Conservation (phyloP, 306 rosid genomes). For the Vicia sativa region DNA sequence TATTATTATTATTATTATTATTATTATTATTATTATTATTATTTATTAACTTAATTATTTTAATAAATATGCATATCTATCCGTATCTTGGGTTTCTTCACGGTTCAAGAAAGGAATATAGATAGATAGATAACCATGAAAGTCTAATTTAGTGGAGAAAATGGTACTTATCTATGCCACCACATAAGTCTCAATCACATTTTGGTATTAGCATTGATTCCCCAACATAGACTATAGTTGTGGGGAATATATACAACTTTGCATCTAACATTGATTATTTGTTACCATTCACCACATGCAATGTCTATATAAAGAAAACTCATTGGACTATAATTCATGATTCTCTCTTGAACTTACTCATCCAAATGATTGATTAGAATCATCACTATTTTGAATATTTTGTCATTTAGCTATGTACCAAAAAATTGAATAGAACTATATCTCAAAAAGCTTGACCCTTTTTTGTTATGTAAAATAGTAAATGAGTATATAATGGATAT, state of each 20-base stretch:
- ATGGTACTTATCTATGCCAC: constrained; percentile 31
- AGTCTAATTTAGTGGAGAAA: constrained; percentile 33
- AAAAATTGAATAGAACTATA: constrained; percentile 35
- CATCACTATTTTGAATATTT: constrained; percentile 28
- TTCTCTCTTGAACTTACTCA: constrained; percentile 39
- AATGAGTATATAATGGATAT: not conserved
- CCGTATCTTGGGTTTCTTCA: constrained; percentile 8
- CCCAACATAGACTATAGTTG: constrained; percentile 26
- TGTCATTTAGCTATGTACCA: constrained; percentile 38
- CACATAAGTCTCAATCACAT: constrained; percentile 39
- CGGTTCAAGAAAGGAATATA: constrained; percentile 29
- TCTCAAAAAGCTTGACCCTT: constrained; percentile 8
- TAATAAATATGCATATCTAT: constrained; percentile 10
- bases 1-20: not conserved
- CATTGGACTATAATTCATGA: constrained; percentile 34
- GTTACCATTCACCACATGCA: constrained; percentile 34
- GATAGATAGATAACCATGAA: constrained; percentile 16
- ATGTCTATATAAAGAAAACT: constrained; percentile 30
- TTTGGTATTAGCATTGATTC: constrained; percentile 40
- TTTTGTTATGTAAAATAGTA: constrained; percentile 24
- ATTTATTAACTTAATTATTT: not conserved
- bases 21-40: not conserved
- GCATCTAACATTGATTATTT: constrained; percentile 35
- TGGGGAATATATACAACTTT: constrained; percentile 42
- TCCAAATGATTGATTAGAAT: constrained; percentile 34